These are phyloP conservation scores for Nissolia schottii DNA, from an alignment of 306 rosid genomes.

Conservation along the genomic window DNA sequence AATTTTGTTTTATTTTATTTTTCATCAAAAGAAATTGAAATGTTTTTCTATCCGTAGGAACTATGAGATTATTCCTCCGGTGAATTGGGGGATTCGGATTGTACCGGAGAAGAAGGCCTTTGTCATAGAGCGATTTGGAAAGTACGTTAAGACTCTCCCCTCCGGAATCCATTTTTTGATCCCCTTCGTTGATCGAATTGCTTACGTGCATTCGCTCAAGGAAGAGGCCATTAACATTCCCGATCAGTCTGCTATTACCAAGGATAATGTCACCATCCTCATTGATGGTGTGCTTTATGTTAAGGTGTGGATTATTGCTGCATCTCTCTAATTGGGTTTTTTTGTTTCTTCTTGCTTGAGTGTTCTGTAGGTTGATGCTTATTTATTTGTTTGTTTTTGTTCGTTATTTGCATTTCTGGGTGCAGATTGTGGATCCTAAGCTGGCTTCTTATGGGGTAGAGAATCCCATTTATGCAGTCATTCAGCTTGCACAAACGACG, in stretches of 20 bases:
- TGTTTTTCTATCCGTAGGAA: slow-evolving; percentile 22
- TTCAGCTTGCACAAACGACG: slow-evolving; percentile 96
- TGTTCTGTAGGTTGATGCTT: neutral
- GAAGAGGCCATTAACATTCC: slow-evolving; percentile 86
- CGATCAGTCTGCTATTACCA: slow-evolving; percentile 85
- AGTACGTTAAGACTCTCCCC: slow-evolving; percentile 78
- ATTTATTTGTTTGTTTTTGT: neutral
- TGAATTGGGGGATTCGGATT: slow-evolving; percentile 91
- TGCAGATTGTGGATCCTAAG: slow-evolving; percentile 90
- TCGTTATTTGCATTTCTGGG: neutral
- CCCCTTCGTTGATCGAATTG: slow-evolving; percentile 80
- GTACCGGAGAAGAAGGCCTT: slow-evolving; percentile 94
- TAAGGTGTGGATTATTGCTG: slow-evolving; percentile 42
- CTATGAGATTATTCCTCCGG: slow-evolving; percentile 76
- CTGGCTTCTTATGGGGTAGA: slow-evolving; percentile 90
- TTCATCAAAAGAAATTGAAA: neutral
- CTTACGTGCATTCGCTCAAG: slow-evolving; percentile 87
- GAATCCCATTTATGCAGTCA: slow-evolving; percentile 79
- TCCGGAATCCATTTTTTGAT: slow-evolving; percentile 89
- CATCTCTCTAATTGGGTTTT: neutral
- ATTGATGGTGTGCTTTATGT: slow-evolving; percentile 93
- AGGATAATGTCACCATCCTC: slow-evolving; percentile 82
- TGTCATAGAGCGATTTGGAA: slow-evolving; percentile 88
- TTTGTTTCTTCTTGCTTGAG: neutral
- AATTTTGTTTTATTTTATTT: neutral